phyloP scores from a whole-genome alignment of 2,329 filamentous ascomycete species.

The Pseudocercospora musae region DNA sequence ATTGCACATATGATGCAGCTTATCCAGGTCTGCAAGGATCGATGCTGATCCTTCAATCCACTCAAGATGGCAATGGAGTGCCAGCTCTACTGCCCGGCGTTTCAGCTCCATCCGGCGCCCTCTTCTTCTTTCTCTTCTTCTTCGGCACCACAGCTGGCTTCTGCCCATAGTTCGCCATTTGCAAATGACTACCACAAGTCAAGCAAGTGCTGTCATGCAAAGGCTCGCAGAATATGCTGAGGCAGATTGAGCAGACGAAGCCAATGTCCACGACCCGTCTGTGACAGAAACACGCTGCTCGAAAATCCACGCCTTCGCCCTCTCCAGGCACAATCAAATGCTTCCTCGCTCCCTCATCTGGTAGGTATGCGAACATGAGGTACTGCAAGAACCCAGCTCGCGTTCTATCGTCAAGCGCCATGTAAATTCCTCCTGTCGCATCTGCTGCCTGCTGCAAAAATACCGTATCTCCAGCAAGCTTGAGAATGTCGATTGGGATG shows the following conservation, averaged over 20 bases:
- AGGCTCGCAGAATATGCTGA: constrained; percentile 83
- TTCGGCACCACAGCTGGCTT: constrained; percentile 72
- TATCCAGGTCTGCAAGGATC: not conserved
- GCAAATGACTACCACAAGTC: constrained; percentile 76
- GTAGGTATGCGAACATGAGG: constrained; percentile 89
- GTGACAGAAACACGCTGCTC: constrained; percentile 98
- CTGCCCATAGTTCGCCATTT: constrained; percentile 71
- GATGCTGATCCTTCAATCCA: not conserved
- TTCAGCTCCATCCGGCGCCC: constrained; percentile 44
- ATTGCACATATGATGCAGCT: too few species aligned
- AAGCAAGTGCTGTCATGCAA: constrained; percentile 66
- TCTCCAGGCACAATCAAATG: constrained; percentile 70
- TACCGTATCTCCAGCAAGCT: constrained; percentile 79
- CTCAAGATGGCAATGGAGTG: constrained; percentile 28
- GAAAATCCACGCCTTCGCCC: constrained; percentile 86
- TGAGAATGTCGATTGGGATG: constrained; percentile 89
- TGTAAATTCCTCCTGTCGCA: constrained; percentile 68
- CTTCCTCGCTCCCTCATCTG: constrained; percentile 62
- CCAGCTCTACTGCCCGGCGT: constrained; percentile 30
- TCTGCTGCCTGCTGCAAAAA: constrained; percentile 90
- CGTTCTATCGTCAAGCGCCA: constrained; percentile 44
- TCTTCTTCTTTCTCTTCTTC: constrained; percentile 73
- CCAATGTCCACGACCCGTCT: constrained; percentile 84
- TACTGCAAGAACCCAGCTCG: constrained; percentile 73
- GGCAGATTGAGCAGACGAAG: constrained; percentile 92